Evolutionary conservation across 768 basidiomycete species (phyloP).

Genomic region (Dictyophora rubrovolvata): DNA sequence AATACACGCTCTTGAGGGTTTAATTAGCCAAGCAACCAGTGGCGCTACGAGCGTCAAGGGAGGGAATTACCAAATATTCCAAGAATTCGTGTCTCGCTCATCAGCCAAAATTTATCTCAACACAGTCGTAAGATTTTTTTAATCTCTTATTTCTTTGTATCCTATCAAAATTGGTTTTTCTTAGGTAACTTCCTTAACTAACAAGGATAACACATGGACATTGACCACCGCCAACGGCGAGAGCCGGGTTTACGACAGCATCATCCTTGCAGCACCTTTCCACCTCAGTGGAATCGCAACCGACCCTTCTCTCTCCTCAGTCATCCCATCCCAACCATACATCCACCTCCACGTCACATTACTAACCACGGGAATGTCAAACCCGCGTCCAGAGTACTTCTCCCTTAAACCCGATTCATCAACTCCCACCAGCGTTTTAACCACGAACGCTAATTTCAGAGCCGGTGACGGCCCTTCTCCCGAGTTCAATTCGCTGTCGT

Average conservation of each 20-base stretch:
- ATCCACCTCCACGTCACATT: conserved; percentile 83
- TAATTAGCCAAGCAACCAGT: conserved; percentile 58
- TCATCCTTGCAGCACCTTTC: conserved; percentile 84
- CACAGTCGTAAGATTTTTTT: conserved; percentile 41
- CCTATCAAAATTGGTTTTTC: conserved; percentile 44
- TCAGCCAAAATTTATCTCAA: conserved; percentile 61
- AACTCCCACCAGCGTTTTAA: conserved; percentile 60
- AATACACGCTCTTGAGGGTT: conserved; percentile 72
- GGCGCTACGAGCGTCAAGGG: conserved; percentile 59
- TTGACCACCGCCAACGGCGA: conserved; percentile 6
- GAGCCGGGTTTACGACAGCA: conserved; percentile 41
- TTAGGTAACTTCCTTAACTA: conserved; percentile 24
- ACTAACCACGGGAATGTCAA: conserved; percentile 63
- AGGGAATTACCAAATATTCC: conserved; percentile 82
- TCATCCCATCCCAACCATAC: conserved; percentile 65
- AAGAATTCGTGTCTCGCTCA: conserved; percentile 63
- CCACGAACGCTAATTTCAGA: conserved; percentile 53
- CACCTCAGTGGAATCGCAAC: conserved; percentile 53
- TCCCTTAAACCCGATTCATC: conserved; percentile 32
- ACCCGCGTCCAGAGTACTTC: conserved; percentile 61
- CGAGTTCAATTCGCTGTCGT: conserved; percentile 81
- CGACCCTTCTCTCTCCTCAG: conserved; percentile 35
- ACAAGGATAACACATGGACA: conserved; percentile 10
- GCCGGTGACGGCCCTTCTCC: conserved; percentile 44
- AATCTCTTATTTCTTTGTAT: conserved; percentile 13